These are phyloP conservation scores for Candida sanyaensis DNA, from an alignment of 1,139 yeast species.

Conservation along the genomic window DNA sequence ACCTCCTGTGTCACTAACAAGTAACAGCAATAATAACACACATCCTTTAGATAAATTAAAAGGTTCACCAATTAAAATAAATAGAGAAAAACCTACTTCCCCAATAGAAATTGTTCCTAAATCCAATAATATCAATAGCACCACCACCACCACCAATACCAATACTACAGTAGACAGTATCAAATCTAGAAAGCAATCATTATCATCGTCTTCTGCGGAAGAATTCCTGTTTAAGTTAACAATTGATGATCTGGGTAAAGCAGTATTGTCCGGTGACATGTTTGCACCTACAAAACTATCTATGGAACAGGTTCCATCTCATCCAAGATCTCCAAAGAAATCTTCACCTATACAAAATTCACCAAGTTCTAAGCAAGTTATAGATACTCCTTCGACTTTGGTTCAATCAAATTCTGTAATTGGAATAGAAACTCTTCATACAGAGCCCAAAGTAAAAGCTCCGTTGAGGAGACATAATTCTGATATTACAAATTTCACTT, in stretches of 20 bases:
- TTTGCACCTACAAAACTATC: conserved; percentile 5
- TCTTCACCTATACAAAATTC: background rate
- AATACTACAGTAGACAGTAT: background rate
- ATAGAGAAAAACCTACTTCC: background rate
- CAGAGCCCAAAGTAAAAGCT: conserved; percentile 14
- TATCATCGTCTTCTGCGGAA: conserved; percentile 9
- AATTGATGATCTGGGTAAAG: conserved; percentile 50
- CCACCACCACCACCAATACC: too few relatives aligned
- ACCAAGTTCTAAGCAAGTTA: background rate
- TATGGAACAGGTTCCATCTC: background rate
- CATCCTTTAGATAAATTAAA: background rate
- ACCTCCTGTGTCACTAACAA: conserved; percentile 31
- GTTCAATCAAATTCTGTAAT: conserved; percentile 32
- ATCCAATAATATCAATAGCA: background rate
- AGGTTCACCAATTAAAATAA: background rate
- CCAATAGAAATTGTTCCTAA: background rate
- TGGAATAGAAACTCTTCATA: conserved; percentile 25
- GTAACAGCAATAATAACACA: background rate
- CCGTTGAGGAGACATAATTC: conserved; percentile 34
- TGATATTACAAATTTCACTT: conserved; percentile 25
- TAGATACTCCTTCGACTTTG: conserved; percentile 18
- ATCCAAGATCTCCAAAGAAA: background rate
- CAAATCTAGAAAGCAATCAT: too few relatives aligned
- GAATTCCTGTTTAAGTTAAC: conserved; percentile 39
- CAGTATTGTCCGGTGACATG: conserved; percentile 34